These are phyloP conservation scores for Brassica hybrid DNA, from an alignment of 441 rosid genomes.

Conservation along the genomic window DNA sequence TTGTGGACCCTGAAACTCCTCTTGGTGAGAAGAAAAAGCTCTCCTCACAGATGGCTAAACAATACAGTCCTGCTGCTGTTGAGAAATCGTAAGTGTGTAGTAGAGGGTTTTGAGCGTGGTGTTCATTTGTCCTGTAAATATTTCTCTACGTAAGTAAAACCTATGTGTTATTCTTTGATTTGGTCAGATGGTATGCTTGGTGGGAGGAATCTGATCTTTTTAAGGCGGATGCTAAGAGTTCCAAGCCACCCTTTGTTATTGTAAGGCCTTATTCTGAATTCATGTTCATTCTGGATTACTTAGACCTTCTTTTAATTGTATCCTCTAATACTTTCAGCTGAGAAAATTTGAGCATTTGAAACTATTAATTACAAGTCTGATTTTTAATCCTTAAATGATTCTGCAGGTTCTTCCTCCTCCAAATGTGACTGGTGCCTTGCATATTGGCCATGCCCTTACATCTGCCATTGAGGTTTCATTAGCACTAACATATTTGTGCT, in stretches of 20 bases:
- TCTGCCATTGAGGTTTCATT: conserved; percentile 61
- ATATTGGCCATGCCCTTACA: conserved; percentile 93
- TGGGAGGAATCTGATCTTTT: conserved; percentile 85
- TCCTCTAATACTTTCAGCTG: conserved; percentile 8
- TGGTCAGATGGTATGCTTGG: conserved; percentile 89
- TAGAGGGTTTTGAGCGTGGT: conserved; percentile 24
- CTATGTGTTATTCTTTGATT: conserved; percentile 36
- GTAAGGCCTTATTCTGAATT: conserved; percentile 45
- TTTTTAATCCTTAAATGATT: conserved; percentile 51
- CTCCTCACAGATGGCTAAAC: conserved; percentile 65
- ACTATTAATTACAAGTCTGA: conserved; percentile 33
- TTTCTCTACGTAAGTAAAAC: neutral
- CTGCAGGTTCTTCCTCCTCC: conserved; percentile 90
- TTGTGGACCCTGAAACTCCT: conserved; percentile 24
- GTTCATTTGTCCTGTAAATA: conserved; percentile 32
- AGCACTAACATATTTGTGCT: neutral
- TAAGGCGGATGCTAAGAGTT: conserved; percentile 74
- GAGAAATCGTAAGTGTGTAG: conserved; percentile 64
- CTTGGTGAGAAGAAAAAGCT: conserved; percentile 66
- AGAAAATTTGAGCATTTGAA: conserved; percentile 38
- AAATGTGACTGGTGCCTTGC: conserved; percentile 90
- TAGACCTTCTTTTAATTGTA: conserved; percentile 12
- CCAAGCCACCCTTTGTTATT: conserved; percentile 75
- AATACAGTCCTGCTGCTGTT: conserved; percentile 37
- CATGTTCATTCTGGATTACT: conserved; percentile 40